Base-by-base conservation (phyloP, 2,329 filamentous ascomycete species). In the Aureobasidium musti region DNA sequence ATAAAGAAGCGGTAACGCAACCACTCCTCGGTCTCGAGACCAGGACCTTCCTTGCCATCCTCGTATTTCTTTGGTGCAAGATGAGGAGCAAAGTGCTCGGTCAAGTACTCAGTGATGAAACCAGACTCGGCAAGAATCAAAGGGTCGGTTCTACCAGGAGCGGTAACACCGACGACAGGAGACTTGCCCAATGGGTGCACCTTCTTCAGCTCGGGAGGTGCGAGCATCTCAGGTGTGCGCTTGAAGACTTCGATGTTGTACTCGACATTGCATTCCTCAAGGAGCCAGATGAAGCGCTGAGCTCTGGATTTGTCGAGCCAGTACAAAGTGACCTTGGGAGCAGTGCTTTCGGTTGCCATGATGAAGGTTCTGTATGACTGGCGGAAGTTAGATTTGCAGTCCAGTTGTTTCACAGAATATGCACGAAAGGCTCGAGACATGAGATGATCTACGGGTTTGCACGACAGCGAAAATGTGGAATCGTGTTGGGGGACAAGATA, bases 171-270 rank as follows among this genome's bases (percentile, higher is more conserved):
- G 70, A 98, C 80, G 49, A 94, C 80, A 0, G 94, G 94, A 1
- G 91, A 92, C 77, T 97, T 97, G 69, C 94, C 94, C 4, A 97
- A 83, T 0, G 91, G 89, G 74, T 97, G 92, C 43, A 96, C 79
- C 69, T 91, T 83, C 73, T 90, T 88, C 53, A 97, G 84, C 73
- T 91, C 89, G 0, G 86, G 81, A 3, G 91, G 91, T 1, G 93
- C 93, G n/a, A 91, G 81, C 72, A 81, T 84, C 65, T 89, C 84
- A 67, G 78, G 73, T 45, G 77, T 76, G 43, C 93, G 89, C 77
- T 91, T 91, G 83, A 90, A 95, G 64, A 89, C 83, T 73, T 94
- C 87, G 67, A 97, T 79, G 69, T 93, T 86, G 78, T 96, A 97
- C 33, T 89, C 84, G 39, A 96, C 77, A 50, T 89, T 84, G 69